Conservation (phyloP, 495 filamentous ascomycete genomes). For the Hypoxylon fragiforme region DNA sequence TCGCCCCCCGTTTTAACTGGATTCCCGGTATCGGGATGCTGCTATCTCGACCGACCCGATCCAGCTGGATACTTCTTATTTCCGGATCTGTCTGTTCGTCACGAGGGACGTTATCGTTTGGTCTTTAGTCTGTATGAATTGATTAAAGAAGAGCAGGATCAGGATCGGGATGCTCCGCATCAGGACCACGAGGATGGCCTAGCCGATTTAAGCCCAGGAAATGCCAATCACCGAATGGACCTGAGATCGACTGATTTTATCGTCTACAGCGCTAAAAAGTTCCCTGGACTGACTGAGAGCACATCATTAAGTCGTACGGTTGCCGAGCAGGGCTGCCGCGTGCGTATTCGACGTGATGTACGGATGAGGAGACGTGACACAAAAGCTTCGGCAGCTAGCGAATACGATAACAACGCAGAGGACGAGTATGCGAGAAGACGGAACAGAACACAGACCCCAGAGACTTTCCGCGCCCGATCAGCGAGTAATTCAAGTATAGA, state of each 20-base stretch:
- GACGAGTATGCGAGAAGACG: constrained; percentile 63
- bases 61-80: constrained; percentile 98
- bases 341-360: constrained; percentile 94
- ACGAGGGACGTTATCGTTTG: constrained; percentile 88
- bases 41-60: constrained; percentile 87
- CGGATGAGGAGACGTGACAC: constrained; percentile 89
- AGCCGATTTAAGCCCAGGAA: constrained; percentile 41
- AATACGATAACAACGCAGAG: constrained; percentile 67
- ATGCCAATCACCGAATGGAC: constrained; percentile 71
- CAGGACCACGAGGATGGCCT: constrained; percentile 40
- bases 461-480: constrained; percentile 70
- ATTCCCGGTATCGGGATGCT: constrained; percentile 94
- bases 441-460: constrained; percentile 62
- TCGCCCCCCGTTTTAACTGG: constrained; percentile 87
- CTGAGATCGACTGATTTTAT: constrained; percentile 85
- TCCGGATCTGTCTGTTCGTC: constrained; percentile 93
- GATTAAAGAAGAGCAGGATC: constrained; percentile 68
- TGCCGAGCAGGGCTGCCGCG: constrained; percentile 95
- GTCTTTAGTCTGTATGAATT: constrained; percentile 94
- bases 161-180: constrained; percentile 44
- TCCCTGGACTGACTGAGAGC: constrained; percentile 91
- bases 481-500: constrained; percentile 72
- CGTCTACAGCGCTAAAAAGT: constrained; percentile 98
- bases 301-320: constrained; percentile 86
- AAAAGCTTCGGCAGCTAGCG: constrained; percentile 69